Evolutionary conservation across 805 yeast genomes (phyloP), one percentile per base, ranked within the genome.

Genomic region (Sugiyamaella chiloensis): DNA sequence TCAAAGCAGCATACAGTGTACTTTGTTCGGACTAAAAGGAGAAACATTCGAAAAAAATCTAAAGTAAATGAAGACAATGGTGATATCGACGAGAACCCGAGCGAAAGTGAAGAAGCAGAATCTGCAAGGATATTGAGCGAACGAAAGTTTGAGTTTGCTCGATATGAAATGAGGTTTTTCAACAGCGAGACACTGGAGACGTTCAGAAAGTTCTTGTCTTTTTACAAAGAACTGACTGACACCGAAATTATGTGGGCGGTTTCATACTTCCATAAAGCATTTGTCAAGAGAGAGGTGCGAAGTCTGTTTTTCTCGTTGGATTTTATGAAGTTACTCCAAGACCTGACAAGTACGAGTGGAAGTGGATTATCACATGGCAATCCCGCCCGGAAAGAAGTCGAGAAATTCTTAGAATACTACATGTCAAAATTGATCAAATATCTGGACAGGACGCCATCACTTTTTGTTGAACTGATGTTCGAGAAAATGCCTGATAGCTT

Each of bases 191-290:
- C 82, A 1, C 76, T 91, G 1, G 74, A 81, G 37, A 75, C 88
- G 0, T 87, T 83, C 59, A 76, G 86, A 46, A 75, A 74, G 43
- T 79, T 76, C 49, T 70, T 91, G 35, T 67, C 75, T 6, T 71
- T 82, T 51, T 87, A 73, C 60, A 70, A 68, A 43, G 95, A 87
- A 48, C 64, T 90, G 29, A 64, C 74, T 1, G 79, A 79, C 46
- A 72, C 67, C 9, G 82, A 81, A 42, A 67, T 91, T 39, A 81
- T 80, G 54, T 73, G 75, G 41, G 81, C 84, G 8, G 60, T 93
- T 6, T 70, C 83, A 0, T 91, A 78, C 59, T 80, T 89, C 59
- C 87, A 86, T 59, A 70, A 86, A 24, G 65, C 87, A 1, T 80
- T 88, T 54, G 81, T 83, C 41, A 73, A 79, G 41, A 74, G 79